Evolutionary conservation across 2,329 filamentous ascomycete species (phyloP), one percentile per base, ranked within the genome.

Genomic region (Ascochyta pisi): DNA sequence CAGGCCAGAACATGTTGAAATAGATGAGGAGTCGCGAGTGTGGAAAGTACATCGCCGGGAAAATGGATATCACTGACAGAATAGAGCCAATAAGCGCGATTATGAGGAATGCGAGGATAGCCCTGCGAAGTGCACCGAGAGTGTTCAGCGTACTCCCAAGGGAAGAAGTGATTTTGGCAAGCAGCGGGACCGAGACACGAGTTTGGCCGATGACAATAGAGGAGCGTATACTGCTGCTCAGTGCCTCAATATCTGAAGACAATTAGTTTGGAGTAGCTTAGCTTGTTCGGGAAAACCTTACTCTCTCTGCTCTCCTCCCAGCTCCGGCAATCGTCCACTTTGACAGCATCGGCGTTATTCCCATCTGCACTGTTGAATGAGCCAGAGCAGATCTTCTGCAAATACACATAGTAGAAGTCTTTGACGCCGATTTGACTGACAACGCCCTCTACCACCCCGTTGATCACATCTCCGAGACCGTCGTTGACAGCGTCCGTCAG

Each of bases 1-100:
- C n/a, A 1, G 64, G 24, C 42, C 57, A 64, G 26, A 60, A 48
- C 2, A 68, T 42, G 29, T 62, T 64, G 39, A 54, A 37, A 50
- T 68, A 66, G 26, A 70, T 38, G 7, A 70, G 61, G 9, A 70
- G 46, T 6, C 57, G 58, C 6, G 67, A 66, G 3, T 55, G 44
- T 3, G 65, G 57, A 16, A 67, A 68, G 34, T 64, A 54, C n/a
- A 67, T 57, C 2, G 64, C 65, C 3, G 60, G 62, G 10, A 68
- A 10, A 0, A 59, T 35, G 6, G 57, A 53, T 0, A 70, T 22
- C 1, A 46, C 29, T 2, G 62, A 58, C 0, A 69, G 16, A 2
- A 51, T 53, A 22, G 57, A 55, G 3, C 54, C 57, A 8, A 63
- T 40, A 8, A 68, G 44, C 10, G 58, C 57, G 41, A 65, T 51